Conservation (phyloP, 768 basidiomycete species). For the Trametes elegans region DNA sequence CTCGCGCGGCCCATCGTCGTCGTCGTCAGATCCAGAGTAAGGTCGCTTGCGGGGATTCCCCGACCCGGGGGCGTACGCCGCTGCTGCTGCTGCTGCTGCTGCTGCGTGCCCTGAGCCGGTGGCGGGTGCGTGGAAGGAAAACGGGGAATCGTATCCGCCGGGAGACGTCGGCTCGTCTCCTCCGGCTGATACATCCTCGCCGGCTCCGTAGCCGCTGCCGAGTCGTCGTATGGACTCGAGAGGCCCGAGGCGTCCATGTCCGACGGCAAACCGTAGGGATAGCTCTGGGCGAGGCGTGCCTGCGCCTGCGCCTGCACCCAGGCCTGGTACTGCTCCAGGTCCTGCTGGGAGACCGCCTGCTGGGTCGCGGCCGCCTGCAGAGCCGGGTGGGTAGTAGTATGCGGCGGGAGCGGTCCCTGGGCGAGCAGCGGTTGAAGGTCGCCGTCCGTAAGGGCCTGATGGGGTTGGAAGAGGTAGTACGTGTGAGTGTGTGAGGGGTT, state of each 20-base stretch:
- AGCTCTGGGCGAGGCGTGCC: constrained; percentile 41
- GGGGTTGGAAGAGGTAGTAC: constrained; percentile 58
- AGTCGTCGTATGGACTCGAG: constrained; percentile 26
- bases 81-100: constrained; percentile 15
- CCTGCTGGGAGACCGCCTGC: constrained; percentile 31
- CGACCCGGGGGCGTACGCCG: constrained; percentile 22
- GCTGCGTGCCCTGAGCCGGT: constrained; percentile 31
- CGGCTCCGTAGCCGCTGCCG: constrained; percentile 27
- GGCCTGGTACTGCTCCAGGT: constrained; percentile 43
- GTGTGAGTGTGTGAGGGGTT: constrained; percentile 41
- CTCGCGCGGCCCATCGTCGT: constrained; percentile 30
- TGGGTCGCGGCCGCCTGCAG: constrained; percentile 40
- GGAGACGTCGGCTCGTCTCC: constrained; percentile 32
- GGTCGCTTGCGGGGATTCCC: constrained; percentile 61
- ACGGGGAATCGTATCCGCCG: constrained; percentile 55
- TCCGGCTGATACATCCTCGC: constrained; percentile 22
- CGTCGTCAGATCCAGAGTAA: constrained; percentile 57
- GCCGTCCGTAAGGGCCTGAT: constrained; percentile 43
- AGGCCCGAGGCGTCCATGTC: constrained; percentile 32
- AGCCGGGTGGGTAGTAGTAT: constrained; percentile 44
- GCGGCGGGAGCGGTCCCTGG: constrained; percentile 72
- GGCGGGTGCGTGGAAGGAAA: constrained; percentile 74
- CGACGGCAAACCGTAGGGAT: constrained; percentile 33
- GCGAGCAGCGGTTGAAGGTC: constrained; percentile 59
- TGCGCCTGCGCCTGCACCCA: constrained; percentile 25